Base-by-base conservation (phyloP, 1,139 yeast species). In the Hansenula sp. region DNA sequence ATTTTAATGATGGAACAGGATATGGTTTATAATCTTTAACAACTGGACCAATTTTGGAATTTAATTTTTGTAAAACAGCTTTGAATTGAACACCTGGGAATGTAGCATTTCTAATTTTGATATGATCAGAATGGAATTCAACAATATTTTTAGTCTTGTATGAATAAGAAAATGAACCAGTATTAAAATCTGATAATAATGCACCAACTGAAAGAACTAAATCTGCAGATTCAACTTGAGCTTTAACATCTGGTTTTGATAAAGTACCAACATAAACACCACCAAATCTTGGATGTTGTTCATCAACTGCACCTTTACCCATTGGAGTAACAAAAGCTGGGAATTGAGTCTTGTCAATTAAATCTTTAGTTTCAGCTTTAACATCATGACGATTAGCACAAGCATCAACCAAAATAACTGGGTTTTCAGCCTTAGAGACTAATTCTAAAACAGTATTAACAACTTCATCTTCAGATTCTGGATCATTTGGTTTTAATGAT, bases 111-210 rank as follows among this genome's bases (percentile, higher is more conserved):
- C 75, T 79, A 62, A 86, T 78, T 69, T 83, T 83, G 60, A 83
- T 79, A 71, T 82, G 76, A 67, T 85, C 90, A n/a, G 95, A 83
- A 66, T 87, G 95, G 77, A 87, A 82, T 68, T 87, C 95, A 50
- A 87, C 77, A 51, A 85, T 74, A 69, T 85, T 85, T 63, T 75
- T 79, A 52, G 95, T 85, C 60, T 77, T 73, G 73, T 84, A 84
- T 43, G 82, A 75, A 69, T 86, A 87, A 26, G 92, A 79, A 74
- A 86, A 86, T 16, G 94, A 82, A 60, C 95, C 95, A 43, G 95
- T 86, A 73, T 85, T 86, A 77, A 83, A 87, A 65, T 87, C 95
- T 36, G 95, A 85, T 57, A 86, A 70, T 58, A 87, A 68, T 39
- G 90, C 89, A 61, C 96, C 96, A 51, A 86, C 74, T 14, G 90